These are phyloP conservation scores for Citrullus mucosospermus DNA, from an alignment of 306 rosid genomes.

Conservation along the genomic window DNA sequence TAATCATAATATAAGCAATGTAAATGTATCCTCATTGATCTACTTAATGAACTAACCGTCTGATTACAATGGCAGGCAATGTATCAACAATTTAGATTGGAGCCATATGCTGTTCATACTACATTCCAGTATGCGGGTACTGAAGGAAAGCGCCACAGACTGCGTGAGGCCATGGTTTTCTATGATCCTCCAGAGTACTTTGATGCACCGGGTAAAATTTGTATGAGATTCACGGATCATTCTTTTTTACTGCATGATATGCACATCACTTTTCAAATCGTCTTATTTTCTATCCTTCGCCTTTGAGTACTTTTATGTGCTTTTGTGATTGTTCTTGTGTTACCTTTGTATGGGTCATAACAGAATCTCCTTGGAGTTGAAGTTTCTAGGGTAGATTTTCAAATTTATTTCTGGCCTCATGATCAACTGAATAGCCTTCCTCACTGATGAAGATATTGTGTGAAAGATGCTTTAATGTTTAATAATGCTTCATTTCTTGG, in stretches of 20 bases:
- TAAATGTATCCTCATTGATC: background rate
- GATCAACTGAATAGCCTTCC: background rate
- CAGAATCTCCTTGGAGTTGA: background rate
- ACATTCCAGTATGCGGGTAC: constrained; percentile 90
- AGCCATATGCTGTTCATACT: constrained; percentile 93
- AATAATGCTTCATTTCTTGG: background rate
- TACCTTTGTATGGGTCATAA: background rate
- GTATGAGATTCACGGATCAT: background rate
- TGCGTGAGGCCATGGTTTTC: constrained; percentile 90
- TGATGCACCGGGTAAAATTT: constrained; percentile 59
- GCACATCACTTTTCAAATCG: background rate
- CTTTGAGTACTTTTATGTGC: background rate
- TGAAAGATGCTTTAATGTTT: background rate
- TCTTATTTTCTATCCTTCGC: background rate
- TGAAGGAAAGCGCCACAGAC: constrained; percentile 88
- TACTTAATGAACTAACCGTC: constrained; percentile 6
- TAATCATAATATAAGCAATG: background rate
- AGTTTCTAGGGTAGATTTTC: background rate
- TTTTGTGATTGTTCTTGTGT: background rate
- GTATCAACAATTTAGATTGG: constrained; percentile 73
- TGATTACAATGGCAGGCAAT: constrained; percentile 44
- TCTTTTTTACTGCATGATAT: background rate
- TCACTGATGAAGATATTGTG: background rate
- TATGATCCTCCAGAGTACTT: constrained; percentile 81
- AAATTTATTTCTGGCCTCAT: background rate